A percentile compares a stretch with the other conserved stretches of the same genome.
These are phyloP conservation scores for Blastocladiella emersonii DNA, from an alignment of 371 early-diverging fungal species.

Conservation along the genomic window DNA sequence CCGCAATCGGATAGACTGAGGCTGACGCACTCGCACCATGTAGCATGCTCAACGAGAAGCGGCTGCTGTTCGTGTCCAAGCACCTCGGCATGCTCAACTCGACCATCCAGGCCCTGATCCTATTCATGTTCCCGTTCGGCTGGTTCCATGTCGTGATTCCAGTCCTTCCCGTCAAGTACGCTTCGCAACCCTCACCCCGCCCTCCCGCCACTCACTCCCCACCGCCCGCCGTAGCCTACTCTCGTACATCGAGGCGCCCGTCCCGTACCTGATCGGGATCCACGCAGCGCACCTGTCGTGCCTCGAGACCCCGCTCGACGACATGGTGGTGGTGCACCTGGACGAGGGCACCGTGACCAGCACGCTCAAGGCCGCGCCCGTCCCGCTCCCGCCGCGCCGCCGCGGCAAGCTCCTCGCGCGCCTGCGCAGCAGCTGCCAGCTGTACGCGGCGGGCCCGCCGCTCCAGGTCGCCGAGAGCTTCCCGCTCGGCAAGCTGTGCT, in stretches of 20 bases:
- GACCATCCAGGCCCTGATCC: not conserved
- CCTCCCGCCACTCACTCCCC: not conserved
- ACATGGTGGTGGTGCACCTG: not conserved
- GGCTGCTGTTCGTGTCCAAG: not conserved
- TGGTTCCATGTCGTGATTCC: not conserved
- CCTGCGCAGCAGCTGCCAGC: not conserved
- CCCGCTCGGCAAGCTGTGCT: not conserved
- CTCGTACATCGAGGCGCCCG: slow-evolving; percentile 2
- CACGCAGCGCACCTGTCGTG: not conserved
- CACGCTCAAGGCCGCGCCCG: not conserved
- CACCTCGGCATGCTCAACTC: not conserved
- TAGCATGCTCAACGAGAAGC: not conserved
- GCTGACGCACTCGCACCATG: not conserved
- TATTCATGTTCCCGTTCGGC: slow-evolving; percentile 1
- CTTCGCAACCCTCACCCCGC: not conserved
- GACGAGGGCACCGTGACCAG: not conserved
- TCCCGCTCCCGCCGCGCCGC: not conserved
- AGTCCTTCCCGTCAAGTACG: not conserved
- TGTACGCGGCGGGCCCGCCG: not conserved
- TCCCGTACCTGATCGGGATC: not conserved
- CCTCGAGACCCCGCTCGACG: not conserved
- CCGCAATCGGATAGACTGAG: not conserved
- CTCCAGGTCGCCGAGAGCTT: not conserved
- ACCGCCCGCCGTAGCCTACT: not conserved
- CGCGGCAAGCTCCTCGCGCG: not conserved